Evolutionary conservation across 1,139 yeast genomes (phyloP), one percentile per base, ranked within the genome.

Genomic region (Lodderomyces metapsilosis): DNA sequence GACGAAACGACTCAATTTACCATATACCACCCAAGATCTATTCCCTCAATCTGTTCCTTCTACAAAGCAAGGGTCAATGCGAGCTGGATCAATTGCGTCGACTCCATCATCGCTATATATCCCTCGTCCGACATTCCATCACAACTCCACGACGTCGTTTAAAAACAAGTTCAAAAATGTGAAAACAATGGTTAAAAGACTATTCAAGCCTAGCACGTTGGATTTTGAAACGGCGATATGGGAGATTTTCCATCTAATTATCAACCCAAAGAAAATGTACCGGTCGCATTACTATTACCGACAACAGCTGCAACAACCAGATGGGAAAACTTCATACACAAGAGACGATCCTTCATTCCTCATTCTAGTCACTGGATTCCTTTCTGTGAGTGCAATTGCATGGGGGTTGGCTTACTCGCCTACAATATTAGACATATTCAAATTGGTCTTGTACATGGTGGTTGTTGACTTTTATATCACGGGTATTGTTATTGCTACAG

Each of bases 191-290:
- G 43, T 61, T 34, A 59, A 61, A 42, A 54, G 78, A 36, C 49
- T 88, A 36, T 70, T 85, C 52, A 80, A 83, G 51, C 94, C 96
- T 4, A 85, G 83, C 9, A 84, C 95, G 0, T 70, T 89, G 41
- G 96, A 89, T 64, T 87, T 88, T 55, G 97, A 89, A 60, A 86
- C 95, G 2, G 96, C 97, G 13, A 75, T 82, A 47, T 89, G 96
- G 96, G 97, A 89, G 59, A 83, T 88, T 61, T 70, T 85, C 51
- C 78, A 88, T 54, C 65, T 89, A 43, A 71, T 89, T 18, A 67
- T 81, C 32, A 78, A 84, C 37, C 97, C 97, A 2, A 78, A 83
- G 51, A 82, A 87, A 49, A 94, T 89, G 58, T 88, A 86, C 67
- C 75, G 87, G 49, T 80, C 92, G 17, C 77, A 88, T 46, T 88